These are phyloP conservation scores for Xerocomellus intermedius DNA, from an alignment of 768 basidiomycete genomes.

Conservation along the genomic window DNA sequence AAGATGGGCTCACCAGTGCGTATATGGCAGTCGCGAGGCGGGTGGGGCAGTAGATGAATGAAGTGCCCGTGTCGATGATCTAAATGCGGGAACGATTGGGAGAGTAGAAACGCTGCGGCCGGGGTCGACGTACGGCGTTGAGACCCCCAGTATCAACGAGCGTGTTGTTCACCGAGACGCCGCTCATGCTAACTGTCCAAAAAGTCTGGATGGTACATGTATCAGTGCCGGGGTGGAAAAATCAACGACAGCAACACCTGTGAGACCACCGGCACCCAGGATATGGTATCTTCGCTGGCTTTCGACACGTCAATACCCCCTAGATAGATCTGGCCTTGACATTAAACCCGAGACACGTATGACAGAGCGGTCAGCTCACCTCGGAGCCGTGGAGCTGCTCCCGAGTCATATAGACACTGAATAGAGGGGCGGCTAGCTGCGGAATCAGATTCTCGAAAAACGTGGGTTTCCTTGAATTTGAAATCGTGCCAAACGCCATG, in stretches of 20 bases:
- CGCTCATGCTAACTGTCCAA: conserved; percentile 55
- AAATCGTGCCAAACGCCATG: conserved; percentile 59
- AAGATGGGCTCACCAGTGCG: conserved; percentile 30
- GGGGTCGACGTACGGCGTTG: conserved; percentile 16
- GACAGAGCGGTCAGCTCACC: conserved; percentile 30
- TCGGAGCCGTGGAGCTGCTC: conserved; percentile 44
- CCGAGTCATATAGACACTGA: conserved; percentile 59
- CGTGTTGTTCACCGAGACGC: conserved; percentile 37
- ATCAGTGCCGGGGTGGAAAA: neutral
- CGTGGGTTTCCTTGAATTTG: conserved; percentile 45
- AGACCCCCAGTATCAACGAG: neutral
- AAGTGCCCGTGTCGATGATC: conserved; percentile 71
- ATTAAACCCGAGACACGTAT: neutral
- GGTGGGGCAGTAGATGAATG: conserved; percentile 58
- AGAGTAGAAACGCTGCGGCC: neutral
- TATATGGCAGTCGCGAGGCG: conserved; percentile 47
- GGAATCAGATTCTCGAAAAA: conserved; percentile 64
- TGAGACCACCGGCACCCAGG: conserved; percentile 38
- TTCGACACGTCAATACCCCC: conserved; percentile 38
- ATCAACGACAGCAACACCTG: conserved; percentile 26
- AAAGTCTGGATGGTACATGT: conserved; percentile 45
- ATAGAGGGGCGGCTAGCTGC: conserved; percentile 44
- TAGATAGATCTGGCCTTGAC: conserved; percentile 11
- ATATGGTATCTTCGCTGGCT: conserved; percentile 20
- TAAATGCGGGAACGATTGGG: conserved; percentile 16